Base-by-base conservation (phyloP, 441 rosid species). In the Oxalis stricta region DNA sequence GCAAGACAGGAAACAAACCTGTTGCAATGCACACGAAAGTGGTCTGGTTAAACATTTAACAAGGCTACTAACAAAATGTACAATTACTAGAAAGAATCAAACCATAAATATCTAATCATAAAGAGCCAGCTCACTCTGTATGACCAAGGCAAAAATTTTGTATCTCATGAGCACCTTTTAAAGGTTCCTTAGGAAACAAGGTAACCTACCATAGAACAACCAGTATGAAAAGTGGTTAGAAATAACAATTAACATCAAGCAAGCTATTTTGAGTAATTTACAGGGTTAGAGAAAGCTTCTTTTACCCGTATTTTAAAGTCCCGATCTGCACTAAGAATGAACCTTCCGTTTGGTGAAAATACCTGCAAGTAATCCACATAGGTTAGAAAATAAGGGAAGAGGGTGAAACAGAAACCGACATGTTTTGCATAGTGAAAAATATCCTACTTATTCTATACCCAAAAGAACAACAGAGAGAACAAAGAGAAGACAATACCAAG, bases 131-230 rank as follows among this genome's bases (percentile, higher is more conserved):
- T n/a, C 70, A 79, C 97, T 84, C 91, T 7, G 93, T 64, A 73
- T 91, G 98, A 34, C 87, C 98, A 41, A 91, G 89, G 70, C 96
- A 85, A 61, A 83, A 83, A 53, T 89, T 75, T 49, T 86, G 94
- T 53, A 91, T 83, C 63, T 79, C 88, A 55, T 91, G 88, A 64
- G 96, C 94, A 48, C 95, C 95, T 75, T n/a, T n/a, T 46, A 75
- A 48, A 58, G 99, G 91, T 45, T 68, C 72, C 63, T 78, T 66
- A 32, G 99, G 95, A 20, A 73, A 21, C 75, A 72, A 39, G 88
- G n/a, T n/a, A n/a, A n/a, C n/a, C n/a, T n/a, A n/a, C n/a, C n/a
- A n/a, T n/a, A n/a, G n/a, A n/a, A n/a, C n/a, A n/a, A n/a, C n/a
- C n/a, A n/a, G n/a, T n/a, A n/a, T n/a, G n/a, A n/a, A n/a, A n/a